Conservation (phyloP, 352 stramenopile genomes). For the Pythium dissotocum region DNA sequence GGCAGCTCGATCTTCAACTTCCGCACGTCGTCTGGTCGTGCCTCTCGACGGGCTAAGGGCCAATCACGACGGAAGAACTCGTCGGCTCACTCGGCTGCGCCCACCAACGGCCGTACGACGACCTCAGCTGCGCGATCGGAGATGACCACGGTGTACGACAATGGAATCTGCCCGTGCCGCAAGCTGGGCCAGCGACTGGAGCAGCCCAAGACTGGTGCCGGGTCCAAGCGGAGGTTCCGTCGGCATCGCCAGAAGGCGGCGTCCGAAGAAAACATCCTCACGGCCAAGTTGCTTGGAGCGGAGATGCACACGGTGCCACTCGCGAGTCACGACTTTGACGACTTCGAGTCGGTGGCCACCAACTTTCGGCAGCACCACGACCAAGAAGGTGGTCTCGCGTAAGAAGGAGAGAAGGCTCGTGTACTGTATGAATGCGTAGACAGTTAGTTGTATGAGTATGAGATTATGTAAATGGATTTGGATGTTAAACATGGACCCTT, state of each 20-base stretch:
- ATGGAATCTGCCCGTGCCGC: conserved; percentile 51
- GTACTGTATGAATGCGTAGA: background rate
- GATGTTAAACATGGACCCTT: background rate
- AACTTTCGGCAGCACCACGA: conserved; percentile 20
- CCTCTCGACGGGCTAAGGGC: conserved; percentile 10
- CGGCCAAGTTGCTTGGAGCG: conserved; percentile 21
- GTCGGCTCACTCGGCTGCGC: background rate
- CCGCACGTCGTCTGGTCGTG: conserved; percentile 11
- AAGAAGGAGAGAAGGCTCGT: background rate
- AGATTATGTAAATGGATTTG: background rate
- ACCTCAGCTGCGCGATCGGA: conserved; percentile 7
- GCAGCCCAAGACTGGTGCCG: conserved; percentile 32
- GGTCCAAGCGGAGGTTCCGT: conserved; percentile 14
- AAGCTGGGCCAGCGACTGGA: conserved; percentile 58
- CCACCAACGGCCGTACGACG: conserved; percentile 6
- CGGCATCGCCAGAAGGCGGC: conserved; percentile 18
- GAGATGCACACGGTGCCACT: conserved; percentile 2
- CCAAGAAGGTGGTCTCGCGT: conserved; percentile 12
- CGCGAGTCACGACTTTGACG: conserved; percentile 23
- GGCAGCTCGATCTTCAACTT: background rate
- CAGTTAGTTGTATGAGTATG: background rate
- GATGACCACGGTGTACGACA: conserved; percentile 34
- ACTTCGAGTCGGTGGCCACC: conserved; percentile 22
- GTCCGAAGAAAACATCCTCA: conserved; percentile 29
- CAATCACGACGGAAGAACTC: conserved; percentile 18